Conservation (phyloP, 305 asterid species). For the Ilex paraguariensis region DNA sequence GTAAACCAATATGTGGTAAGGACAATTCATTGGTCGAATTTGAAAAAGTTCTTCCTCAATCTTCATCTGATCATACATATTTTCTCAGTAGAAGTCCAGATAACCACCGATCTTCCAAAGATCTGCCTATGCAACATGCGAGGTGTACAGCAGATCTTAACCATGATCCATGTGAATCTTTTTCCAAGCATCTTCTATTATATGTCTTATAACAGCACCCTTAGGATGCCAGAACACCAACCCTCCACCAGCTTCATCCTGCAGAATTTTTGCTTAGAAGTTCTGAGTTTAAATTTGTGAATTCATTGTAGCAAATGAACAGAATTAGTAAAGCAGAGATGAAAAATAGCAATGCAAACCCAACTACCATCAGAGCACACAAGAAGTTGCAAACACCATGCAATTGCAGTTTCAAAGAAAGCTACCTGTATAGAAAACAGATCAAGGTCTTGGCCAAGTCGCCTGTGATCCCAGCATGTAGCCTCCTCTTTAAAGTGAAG, state of each 20-base stretch:
- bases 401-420: conserved; percentile 7
- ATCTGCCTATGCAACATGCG: conserved; percentile 94
- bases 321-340: conserved; percentile 1
- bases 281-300: conserved; percentile 13
- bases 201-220: conserved; percentile 81
- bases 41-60: conserved; percentile 90
- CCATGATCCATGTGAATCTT: conserved; percentile 70
- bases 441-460: conserved; percentile 95
- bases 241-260: conserved; percentile 99
- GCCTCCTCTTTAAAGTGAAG: conserved; percentile 94
- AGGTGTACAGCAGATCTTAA: conserved; percentile 84
- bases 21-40: conserved; percentile 99
- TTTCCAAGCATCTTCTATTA: conserved; percentile 93
- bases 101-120: conserved; percentile 98
- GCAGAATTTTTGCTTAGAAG: conserved; percentile 29
- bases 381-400: background rate
- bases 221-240: conserved; percentile 99
- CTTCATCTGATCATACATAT: conserved; percentile 93
- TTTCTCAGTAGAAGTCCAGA: conserved; percentile 90
- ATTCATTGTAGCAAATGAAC: conserved; percentile 15
- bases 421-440: conserved; percentile 90
- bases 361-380: background rate
- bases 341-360: conserved; percentile 4
- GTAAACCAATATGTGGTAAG: conserved; percentile 89
- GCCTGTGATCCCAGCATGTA: conserved; percentile 90